Evolutionary conservation across 768 basidiomycete genomes (phyloP), one percentile per base, ranked within the genome.

Genomic region (Tulasnella sp.): DNA sequence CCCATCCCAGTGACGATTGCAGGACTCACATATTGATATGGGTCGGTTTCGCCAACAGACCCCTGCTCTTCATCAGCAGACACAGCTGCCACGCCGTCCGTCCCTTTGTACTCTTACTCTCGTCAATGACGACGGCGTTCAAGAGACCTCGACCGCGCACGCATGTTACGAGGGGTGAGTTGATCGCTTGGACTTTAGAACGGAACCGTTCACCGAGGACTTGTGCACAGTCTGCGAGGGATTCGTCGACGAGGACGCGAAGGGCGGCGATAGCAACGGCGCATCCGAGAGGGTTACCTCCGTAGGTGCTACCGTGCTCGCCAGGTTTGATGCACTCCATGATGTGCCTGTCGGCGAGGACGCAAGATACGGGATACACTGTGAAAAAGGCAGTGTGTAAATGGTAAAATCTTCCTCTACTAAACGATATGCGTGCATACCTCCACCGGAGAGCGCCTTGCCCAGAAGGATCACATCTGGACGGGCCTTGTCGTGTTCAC

Each of bases 281-380:
- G 66, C 92, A 95, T 7, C 87, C 96, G 21, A 99, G 78, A 0
- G 96, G 95, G 70, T 96, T 98, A 38, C 94, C 94, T 67, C 94
- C 94, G 61, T 96, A 97, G 0, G 95, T 98, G 64, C 86, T 88
- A 2, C 94, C 93, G 64, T 98, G 95, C 74, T 97, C 93, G 54
- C 95, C 94, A 21, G 95, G 94, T 56, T 82, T 77, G 67, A 99
- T 94, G 73, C 85, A 89, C 17, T 93, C 81, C 90, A 98, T 96
- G 65, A 99, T 72, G n/a, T 88, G 86, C 64, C 83, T 81, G 71
- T 90, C 83, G 17, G 94, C 86, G 30, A 99, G 79, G 19, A 98
- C 94, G 13, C 89, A 92, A 24, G 94, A 96, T 10, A 99, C 94
- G 45, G 96, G 95, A 71, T 96, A 97, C 61, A 97, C 88, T 90